Evolutionary conservation across 2,329 filamentous ascomycete genomes (phyloP).

Genomic region (Aspergillus ochraceus): DNA sequence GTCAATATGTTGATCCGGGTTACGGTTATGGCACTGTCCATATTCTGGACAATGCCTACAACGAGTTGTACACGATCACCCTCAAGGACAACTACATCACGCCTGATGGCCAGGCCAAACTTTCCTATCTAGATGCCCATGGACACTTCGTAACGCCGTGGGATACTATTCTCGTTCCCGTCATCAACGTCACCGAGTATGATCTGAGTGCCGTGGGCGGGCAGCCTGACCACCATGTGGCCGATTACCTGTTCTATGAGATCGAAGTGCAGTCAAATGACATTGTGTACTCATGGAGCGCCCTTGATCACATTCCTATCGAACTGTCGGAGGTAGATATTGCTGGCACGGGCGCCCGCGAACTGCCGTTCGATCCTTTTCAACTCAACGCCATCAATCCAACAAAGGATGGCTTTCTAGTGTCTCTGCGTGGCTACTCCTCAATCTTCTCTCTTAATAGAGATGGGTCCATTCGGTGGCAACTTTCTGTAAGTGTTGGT

Average conservation of each 20-base stretch:
- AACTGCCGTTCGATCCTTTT: slow-evolving; percentile 36
- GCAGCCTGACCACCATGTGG: slow-evolving; percentile 30
- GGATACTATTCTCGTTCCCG: slow-evolving; percentile 36
- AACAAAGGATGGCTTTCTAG: slow-evolving; percentile 32
- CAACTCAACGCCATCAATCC: slow-evolving; percentile 36
- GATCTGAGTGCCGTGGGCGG: slow-evolving; percentile 34
- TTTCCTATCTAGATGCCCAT: slow-evolving; percentile 37
- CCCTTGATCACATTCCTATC: slow-evolving; percentile 35
- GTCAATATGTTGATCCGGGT: slow-evolving; percentile 27
- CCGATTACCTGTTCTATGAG: slow-evolving; percentile 35
- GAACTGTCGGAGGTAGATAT: slow-evolving; percentile 26
- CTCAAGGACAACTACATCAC: slow-evolving; percentile 27
- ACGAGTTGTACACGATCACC: slow-evolving; percentile 33
- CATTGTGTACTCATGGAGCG: slow-evolving; percentile 35
- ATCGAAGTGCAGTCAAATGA: slow-evolving; percentile 36
- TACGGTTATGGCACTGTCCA: slow-evolving; percentile 32
- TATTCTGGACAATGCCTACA: slow-evolving; percentile 35
- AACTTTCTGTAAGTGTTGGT: slow-evolving; percentile 19
- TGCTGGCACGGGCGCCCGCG: slow-evolving; percentile 14
- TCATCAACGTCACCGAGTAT: slow-evolving; percentile 34
- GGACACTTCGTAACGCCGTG: slow-evolving; percentile 33
- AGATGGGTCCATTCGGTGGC: slow-evolving; percentile 31
- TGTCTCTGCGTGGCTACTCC: slow-evolving; percentile 37
- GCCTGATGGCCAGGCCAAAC: slow-evolving; percentile 16
- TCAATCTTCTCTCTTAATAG: slow-evolving; percentile 31